These are phyloP conservation scores for Cinchona pubescens DNA, from an alignment of 257 asterid genomes.

Conservation along the genomic window DNA sequence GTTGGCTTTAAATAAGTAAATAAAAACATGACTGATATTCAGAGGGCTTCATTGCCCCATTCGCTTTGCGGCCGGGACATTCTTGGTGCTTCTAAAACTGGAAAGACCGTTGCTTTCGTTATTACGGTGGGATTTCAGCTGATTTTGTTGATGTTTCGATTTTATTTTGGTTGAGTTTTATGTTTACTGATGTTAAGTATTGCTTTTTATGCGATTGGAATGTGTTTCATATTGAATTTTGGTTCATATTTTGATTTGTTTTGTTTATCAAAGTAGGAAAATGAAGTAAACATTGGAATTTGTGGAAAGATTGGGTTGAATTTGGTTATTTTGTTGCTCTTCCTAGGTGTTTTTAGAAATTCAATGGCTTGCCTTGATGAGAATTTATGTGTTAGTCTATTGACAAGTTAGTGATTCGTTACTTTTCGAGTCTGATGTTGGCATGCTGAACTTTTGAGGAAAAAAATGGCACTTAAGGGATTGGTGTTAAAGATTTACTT, in stretches of 20 bases:
- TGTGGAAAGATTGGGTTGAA: not conserved
- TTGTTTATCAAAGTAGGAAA: not conserved
- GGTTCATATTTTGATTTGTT: not conserved
- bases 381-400: not conserved
- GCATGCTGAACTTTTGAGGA: not conserved
- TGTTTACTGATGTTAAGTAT: not conserved
- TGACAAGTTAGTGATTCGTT: not conserved
- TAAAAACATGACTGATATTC: conserved; percentile 75
- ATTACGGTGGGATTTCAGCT: conserved; percentile 60
- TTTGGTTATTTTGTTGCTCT: not conserved
- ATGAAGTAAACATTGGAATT: not conserved
- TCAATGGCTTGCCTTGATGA: not conserved
- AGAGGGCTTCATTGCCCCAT: conserved; percentile 92
- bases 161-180: not conserved
- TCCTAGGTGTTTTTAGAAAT: not conserved
- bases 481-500: not conserved
- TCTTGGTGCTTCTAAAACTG: conserved; percentile 97
- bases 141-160: too few species aligned
- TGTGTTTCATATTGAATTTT: not conserved
- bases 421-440: not conserved
- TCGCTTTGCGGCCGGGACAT: conserved; percentile 86
- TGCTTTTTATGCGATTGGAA: not conserved
- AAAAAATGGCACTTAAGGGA: not conserved
- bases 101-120: conserved; percentile 85
- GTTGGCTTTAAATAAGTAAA: conserved; percentile 39